Base-by-base conservation (phyloP, 768 basidiomycete genomes). In the Auriscalpium microsporum region DNA sequence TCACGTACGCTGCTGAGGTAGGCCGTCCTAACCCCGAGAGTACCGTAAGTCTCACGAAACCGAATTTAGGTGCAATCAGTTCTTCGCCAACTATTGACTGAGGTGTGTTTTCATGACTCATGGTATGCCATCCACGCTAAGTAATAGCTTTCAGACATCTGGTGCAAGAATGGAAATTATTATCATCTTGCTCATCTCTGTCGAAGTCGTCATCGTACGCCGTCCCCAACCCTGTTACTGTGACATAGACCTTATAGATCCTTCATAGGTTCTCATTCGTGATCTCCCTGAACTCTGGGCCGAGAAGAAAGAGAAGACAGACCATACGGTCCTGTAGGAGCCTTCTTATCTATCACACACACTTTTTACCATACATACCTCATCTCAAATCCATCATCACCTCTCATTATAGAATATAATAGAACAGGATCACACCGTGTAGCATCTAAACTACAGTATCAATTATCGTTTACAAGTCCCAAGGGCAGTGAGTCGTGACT, bases 111-210 rank as follows among this genome's bases (percentile, higher is more conserved):
- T 52, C 35, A 16, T 38, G 10, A 36, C 8, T 17, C 45, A 16
- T 50, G 58, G 19, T 56, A 33, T 16, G 33, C 23, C 33, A 4
- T 10, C 34, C 13, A 23, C 54, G 51, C 33, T 44, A n/a, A n/a
- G n/a, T n/a, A 19, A 56, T n/a, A 33, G 11, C 34, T 10, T 48
- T 49, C 58, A 95, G 90, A 90, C 91, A 3, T 90, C 89, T 5
- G 81, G 79, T 2, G 91, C 96, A 64, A 83, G 88, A 2, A 94
- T 98, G 88, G 95, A 98, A 71, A 75, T 95, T 5, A 88, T 97
- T 58, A 97, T 97, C 67, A 98, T 97, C 61, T 78, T 82, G 1
- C 84, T 98, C 49, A 96, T 97, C 64, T 90, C 94, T 0, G 91
- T 96, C 10, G 93, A 95, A 69, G 92, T 94, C n/a, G 75, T 92